Evolutionary conservation across 2,329 filamentous ascomycete species (phyloP).

Genomic region (Penicillium sumatraense): DNA sequence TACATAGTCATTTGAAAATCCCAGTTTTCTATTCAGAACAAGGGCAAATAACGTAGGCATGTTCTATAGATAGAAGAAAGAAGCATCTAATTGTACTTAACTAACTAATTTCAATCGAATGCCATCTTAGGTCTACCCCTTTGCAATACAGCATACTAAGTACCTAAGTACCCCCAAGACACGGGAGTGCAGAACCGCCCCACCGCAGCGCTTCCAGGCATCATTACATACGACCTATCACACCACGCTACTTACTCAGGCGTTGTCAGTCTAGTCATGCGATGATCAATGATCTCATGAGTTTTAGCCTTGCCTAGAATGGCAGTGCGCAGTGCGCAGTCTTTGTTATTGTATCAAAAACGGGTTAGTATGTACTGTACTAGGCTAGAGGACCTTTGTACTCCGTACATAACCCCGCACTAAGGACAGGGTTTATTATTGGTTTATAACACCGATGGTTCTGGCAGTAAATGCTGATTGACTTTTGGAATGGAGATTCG

Average conservation of each 20-base stretch:
- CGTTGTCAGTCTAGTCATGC: conserved; percentile 16
- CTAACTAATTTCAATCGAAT: no score
- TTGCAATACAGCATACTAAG: no score
- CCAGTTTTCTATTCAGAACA: no score
- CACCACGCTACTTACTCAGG: conserved; percentile 7
- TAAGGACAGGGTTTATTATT: conserved; percentile 7
- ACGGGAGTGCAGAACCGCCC: conserved; percentile 10
- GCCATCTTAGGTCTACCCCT: no score
- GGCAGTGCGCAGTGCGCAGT: no score
- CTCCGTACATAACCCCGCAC: conserved; percentile 30
- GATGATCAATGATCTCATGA: conserved; percentile 23
- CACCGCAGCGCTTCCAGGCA: conserved; percentile 2
- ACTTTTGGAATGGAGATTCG: no score
- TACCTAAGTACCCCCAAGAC: background rate
- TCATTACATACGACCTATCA: conserved; percentile 19
- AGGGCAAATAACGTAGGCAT: no score
- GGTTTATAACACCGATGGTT: background rate
- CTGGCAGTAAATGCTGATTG: background rate
- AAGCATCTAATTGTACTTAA: no score
- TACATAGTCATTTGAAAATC: no score
- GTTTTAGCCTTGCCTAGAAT: background rate
- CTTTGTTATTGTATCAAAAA: background rate
- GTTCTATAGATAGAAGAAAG: no score
- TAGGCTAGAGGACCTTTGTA: no score
- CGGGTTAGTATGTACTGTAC: no score